A percentile compares a stretch with the other conserved stretches of the same genome.
These are phyloP conservation scores for Neopestalotiopsis sp. DNA, from an alignment of 2,329 filamentous ascomycete genomes.

Conservation along the genomic window DNA sequence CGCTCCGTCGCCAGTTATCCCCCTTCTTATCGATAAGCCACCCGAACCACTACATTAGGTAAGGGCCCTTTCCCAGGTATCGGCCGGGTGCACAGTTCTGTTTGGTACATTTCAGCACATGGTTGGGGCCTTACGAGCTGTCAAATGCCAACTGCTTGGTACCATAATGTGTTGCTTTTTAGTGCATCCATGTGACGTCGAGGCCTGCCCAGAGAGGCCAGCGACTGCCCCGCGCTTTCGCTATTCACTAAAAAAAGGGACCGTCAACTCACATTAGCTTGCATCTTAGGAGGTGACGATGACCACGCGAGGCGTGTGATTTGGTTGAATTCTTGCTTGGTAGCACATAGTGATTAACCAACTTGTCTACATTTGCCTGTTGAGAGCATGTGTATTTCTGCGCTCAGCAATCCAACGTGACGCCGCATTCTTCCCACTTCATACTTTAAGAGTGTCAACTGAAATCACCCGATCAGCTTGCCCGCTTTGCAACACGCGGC, in stretches of 20 bases:
- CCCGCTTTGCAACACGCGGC: neutral
- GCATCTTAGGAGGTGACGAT: neutral
- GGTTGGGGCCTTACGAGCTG: neutral
- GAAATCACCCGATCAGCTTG: conserved; percentile 2
- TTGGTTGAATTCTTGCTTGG: neutral
- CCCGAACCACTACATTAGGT: too few relatives aligned
- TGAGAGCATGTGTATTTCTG: neutral
- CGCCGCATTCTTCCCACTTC: too few relatives aligned
- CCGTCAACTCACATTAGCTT: neutral
- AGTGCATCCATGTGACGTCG: conserved; percentile 22
- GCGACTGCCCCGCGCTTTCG: neutral
- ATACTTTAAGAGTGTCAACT: neutral
- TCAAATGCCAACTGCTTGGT: neutral
- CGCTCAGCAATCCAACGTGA: neutral
- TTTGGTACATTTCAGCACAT: neutral
- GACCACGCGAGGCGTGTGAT: conserved; percentile 6
- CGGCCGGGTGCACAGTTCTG: neutral
- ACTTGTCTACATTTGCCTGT: neutral
- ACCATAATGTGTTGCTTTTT: neutral
- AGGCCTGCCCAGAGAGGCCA: neutral
- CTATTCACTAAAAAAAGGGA: neutral
- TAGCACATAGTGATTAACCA: too few relatives aligned
- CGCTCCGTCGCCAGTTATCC: too few relatives aligned
- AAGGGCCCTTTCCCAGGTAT: neutral
- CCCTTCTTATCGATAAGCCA: too few relatives aligned